These are phyloP conservation scores for Macadamia integrifolia DNA, from an alignment of 164 flowering plant species.

Conservation along the genomic window DNA sequence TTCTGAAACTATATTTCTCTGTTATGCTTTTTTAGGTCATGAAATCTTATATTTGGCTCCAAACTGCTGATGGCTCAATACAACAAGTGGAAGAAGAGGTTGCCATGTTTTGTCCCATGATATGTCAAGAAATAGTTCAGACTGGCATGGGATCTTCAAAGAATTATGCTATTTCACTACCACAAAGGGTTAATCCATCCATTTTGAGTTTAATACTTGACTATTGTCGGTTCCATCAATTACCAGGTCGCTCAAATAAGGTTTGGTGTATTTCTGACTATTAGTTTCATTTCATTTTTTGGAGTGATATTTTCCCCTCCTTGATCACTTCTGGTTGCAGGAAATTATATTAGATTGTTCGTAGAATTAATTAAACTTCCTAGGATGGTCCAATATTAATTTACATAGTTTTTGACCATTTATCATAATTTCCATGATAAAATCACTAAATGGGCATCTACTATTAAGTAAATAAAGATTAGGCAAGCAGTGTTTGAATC, in stretches of 20 bases:
- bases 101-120: conserved; percentile 89
- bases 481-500: neutral
- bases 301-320: neutral
- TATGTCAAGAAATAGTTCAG: conserved; percentile 69
- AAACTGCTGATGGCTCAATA: conserved; percentile 87
- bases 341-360: neutral
- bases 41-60: conserved; percentile 93
- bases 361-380: neutral
- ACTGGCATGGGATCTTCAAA: conserved; percentile 80
- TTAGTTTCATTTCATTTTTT: neutral
- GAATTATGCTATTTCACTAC: conserved; percentile 72
- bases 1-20: neutral
- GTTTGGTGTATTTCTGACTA: conserved; percentile 23
- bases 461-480: neutral
- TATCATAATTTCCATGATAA: neutral
- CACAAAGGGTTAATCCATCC: conserved; percentile 73
- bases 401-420: neutral
- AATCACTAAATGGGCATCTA: neutral
- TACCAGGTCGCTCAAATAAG: conserved; percentile 90
- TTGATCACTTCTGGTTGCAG: too few relatives aligned
- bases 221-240: conserved; percentile 91
- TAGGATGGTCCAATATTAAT: neutral
- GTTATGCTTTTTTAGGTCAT: conserved; percentile 33
- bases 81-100: conserved; percentile 96
- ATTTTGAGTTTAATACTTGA: conserved; percentile 72